Conservation (phyloP, 441 rosid species). For the Aleurites moluccanus region DNA sequence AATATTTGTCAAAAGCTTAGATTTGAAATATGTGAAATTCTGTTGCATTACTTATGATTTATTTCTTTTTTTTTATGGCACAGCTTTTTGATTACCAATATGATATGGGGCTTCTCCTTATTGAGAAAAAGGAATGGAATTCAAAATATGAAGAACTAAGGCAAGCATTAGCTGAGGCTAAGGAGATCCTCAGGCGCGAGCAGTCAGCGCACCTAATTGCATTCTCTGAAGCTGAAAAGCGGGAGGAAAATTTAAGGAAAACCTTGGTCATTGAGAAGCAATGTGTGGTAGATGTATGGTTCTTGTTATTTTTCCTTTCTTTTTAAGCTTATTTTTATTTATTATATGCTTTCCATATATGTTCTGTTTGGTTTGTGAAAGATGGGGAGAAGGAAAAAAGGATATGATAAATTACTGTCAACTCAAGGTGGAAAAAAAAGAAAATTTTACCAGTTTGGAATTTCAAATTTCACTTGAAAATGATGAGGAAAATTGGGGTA, state of each 20-base stretch:
- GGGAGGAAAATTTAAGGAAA: constrained; percentile 64
- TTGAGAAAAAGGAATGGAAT: constrained; percentile 79
- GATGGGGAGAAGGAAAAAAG: background rate
- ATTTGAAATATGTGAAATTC: background rate
- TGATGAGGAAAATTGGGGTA: background rate
- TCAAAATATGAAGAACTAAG: constrained; percentile 45
- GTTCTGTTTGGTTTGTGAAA: background rate
- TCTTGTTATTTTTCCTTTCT: constrained; percentile 3
- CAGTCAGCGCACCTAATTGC: constrained; percentile 57
- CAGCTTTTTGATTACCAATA: constrained; percentile 88
- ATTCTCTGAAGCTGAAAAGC: constrained; percentile 63
- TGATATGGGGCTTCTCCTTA: constrained; percentile 83
- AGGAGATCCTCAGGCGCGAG: constrained; percentile 75
- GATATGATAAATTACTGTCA: background rate
- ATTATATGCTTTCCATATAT: background rate
- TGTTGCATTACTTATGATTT: background rate
- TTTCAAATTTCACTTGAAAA: background rate
- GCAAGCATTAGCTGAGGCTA: constrained; percentile 57
- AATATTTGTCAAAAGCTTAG: constrained; percentile 2
- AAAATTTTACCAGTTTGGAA: background rate
- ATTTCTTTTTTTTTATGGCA: constrained; percentile 3
- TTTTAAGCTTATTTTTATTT: constrained; percentile 6
- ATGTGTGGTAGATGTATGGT: constrained; percentile 62
- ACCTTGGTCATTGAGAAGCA: constrained; percentile 60
- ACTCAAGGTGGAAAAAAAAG: background rate